Evolutionary conservation across 257 asterid genomes (phyloP).

Genomic region (Primulina huaijiensis): DNA sequence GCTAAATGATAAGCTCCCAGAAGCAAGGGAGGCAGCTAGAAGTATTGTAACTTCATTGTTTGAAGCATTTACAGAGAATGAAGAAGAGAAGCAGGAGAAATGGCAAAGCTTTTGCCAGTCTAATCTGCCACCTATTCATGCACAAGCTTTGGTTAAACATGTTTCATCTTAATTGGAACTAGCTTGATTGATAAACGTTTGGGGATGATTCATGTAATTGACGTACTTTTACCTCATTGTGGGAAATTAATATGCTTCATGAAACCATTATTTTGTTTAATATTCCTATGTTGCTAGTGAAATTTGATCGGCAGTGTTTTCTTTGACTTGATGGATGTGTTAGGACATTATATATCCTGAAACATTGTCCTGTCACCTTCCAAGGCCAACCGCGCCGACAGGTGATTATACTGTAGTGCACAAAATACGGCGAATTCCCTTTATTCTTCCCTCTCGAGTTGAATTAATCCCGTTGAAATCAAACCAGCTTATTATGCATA

Average conservation of each 20-base stretch:
- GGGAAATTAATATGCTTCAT: no score
- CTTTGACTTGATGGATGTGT: no score
- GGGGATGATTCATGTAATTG: no score
- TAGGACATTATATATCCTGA: no score
- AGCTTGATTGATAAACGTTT: not conserved
- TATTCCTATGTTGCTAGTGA: not conserved
- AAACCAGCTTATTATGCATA: no score
- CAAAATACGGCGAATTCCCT: no score
- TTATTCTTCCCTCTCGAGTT: no score
- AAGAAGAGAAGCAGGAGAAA: constrained; percentile 59
- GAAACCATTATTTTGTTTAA: not conserved
- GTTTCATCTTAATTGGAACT: constrained; percentile 38
- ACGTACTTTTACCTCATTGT: not conserved
- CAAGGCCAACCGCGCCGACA: no score
- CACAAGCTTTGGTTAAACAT: constrained; percentile 70
- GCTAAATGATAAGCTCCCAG: constrained; percentile 83
- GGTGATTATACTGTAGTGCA: no score
- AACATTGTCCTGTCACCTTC: no score
- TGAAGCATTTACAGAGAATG: constrained; percentile 47
- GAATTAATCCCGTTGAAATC: no score
- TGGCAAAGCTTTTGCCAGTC: constrained; percentile 92
- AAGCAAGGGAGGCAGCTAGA: constrained; percentile 92
- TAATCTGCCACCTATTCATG: constrained; percentile 72
- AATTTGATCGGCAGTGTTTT: not conserved
- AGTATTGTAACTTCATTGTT: constrained; percentile 44